A percentile compares a stretch with the other conserved stretches of the same genome.
Evolutionary conservation across 1,284 basidiomycete genomes (phyloP).

Genomic region (Pisolithus thermaeus): DNA sequence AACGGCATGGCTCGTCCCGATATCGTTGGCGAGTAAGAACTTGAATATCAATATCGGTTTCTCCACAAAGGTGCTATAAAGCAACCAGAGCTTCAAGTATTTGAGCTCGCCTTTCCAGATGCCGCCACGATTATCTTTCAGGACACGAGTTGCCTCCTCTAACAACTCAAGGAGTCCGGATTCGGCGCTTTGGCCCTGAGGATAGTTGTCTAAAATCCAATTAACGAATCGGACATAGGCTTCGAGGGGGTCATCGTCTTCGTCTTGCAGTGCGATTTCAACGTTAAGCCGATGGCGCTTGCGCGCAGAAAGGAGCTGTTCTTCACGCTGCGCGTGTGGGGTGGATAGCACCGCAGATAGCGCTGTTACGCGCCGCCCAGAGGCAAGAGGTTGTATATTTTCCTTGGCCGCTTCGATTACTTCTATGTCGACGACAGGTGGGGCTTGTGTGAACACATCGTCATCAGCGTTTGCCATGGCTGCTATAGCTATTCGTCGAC

Average conservation of each 20-base stretch:
- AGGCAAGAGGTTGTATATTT: conserved; percentile 73
- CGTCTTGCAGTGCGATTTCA: conserved; percentile 47
- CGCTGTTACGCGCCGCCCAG: conserved; percentile 67
- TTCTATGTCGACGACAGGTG: conserved; percentile 62
- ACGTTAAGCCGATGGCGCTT: conserved; percentile 52
- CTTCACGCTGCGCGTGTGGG: conserved; percentile 67
- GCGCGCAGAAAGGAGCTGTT: conserved; percentile 56
- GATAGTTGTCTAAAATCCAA: conserved; percentile 69
- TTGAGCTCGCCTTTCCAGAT: conserved; percentile 66
- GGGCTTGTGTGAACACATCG: conserved; percentile 22
- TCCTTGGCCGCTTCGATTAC: conserved; percentile 78
- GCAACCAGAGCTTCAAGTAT: conserved; percentile 90
- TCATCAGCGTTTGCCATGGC: conserved; percentile 14
- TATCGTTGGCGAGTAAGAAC: conserved; percentile 85
- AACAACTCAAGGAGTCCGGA: conserved; percentile 76
- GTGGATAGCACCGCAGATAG: conserved; percentile 66
- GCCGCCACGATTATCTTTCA: conserved; percentile 64
- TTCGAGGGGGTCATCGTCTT: conserved; percentile 51
- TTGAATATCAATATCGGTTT: conserved; percentile 72
- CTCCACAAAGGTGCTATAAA: conserved; percentile 82
- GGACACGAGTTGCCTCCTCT: conserved; percentile 74
- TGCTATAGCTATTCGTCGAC: conserved; percentile 17
- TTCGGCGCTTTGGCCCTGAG: conserved; percentile 60
- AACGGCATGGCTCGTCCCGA: conserved; percentile 75
- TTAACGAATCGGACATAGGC: conserved; percentile 59